A percentile compares a stretch with the other conserved stretches of the same genome.
phyloP scores from a whole-genome alignment of 2,329 filamentous ascomycete genomes.

The Sclerotinia trifoliorum region DNA sequence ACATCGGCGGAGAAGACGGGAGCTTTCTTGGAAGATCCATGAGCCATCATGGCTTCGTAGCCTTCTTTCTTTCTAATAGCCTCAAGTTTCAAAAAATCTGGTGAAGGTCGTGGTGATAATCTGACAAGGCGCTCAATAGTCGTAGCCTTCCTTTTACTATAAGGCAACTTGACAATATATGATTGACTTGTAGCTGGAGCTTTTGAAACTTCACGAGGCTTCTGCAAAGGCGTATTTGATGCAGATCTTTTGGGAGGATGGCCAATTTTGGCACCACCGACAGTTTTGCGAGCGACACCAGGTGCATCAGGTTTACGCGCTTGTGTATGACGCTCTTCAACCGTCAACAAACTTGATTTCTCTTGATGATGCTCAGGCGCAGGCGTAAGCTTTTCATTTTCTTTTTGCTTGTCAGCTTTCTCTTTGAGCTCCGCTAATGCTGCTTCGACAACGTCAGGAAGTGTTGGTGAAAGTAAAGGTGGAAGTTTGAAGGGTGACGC shows the following conservation, averaged over 20 bases:
- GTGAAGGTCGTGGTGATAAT: slow-evolving; percentile 28
- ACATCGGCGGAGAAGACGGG: not conserved
- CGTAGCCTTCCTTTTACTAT: slow-evolving; percentile 34
- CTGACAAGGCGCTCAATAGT: slow-evolving; percentile 36
- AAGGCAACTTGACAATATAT: slow-evolving; percentile 37
- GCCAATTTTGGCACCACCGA: slow-evolving; percentile 34
- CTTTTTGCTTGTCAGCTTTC: slow-evolving; percentile 26
- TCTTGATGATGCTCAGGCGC: slow-evolving; percentile 21
- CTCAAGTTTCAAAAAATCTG: slow-evolving; percentile 24
- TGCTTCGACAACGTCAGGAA: slow-evolving; percentile 38
- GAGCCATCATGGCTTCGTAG: slow-evolving; percentile 20
- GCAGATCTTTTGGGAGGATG: slow-evolving; percentile 37
- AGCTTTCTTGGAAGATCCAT: slow-evolving; percentile 11
- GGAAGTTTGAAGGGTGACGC: slow-evolving; percentile 32
- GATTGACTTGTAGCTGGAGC: slow-evolving; percentile 22
- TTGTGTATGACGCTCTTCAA: slow-evolving; percentile 39
- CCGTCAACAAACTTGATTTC: slow-evolving; percentile 30
- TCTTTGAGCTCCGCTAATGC: slow-evolving; percentile 31
- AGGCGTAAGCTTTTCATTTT: not conserved
- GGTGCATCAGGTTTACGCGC: slow-evolving; percentile 37
- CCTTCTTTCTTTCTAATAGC: slow-evolving; percentile 26
- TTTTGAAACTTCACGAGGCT: slow-evolving; percentile 21
- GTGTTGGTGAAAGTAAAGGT: slow-evolving; percentile 36
- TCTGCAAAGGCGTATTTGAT: slow-evolving; percentile 26
- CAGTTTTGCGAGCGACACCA: slow-evolving; percentile 39